Conservation (phyloP, 2,329 filamentous ascomycete genomes). For the Mycosphaerella sp. region DNA sequence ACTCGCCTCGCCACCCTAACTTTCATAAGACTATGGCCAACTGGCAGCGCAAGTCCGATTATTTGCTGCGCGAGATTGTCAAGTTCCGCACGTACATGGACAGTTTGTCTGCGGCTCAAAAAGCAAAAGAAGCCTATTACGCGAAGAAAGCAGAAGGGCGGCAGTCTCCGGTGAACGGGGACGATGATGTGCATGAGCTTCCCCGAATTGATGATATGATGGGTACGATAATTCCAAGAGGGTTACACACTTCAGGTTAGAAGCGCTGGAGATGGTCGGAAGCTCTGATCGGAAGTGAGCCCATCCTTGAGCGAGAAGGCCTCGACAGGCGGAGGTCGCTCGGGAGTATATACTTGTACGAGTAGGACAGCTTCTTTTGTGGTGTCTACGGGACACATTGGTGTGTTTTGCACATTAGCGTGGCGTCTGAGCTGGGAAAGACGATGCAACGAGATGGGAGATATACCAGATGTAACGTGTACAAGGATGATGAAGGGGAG, state of each 20-base stretch:
- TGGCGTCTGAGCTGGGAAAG: background rate
- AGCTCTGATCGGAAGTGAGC: background rate
- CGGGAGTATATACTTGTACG: conserved; percentile 1
- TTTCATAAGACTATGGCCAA: conserved; percentile 81
- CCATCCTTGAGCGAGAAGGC: background rate
- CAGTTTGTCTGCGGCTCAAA: conserved; percentile 64
- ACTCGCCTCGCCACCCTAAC: conserved; percentile 77
- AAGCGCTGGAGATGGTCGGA: conserved; percentile 9
- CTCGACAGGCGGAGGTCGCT: conserved; percentile 4
- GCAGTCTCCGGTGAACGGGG: conserved; percentile 18
- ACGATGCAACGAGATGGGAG: background rate
- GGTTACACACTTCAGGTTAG: conserved; percentile 23
- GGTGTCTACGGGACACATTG: background rate
- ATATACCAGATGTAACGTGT: background rate
- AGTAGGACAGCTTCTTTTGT: conserved; percentile 3
- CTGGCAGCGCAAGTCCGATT: conserved; percentile 94
- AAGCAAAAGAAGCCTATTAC: conserved; percentile 60
- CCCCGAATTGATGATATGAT: conserved; percentile 14
- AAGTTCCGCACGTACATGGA: conserved; percentile 97
- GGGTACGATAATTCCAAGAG: conserved; percentile 13
- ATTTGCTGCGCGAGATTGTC: conserved; percentile 86
- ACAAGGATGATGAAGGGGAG: conserved; percentile 3
- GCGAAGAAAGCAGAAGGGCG: conserved; percentile 22
- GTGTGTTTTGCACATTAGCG: background rate
- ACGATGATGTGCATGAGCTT: conserved; percentile 11